Evolutionary conservation across 2,329 filamentous ascomycete species (phyloP), one percentile per base, ranked within the genome.

Genomic region (Venturiaceae sp.): DNA sequence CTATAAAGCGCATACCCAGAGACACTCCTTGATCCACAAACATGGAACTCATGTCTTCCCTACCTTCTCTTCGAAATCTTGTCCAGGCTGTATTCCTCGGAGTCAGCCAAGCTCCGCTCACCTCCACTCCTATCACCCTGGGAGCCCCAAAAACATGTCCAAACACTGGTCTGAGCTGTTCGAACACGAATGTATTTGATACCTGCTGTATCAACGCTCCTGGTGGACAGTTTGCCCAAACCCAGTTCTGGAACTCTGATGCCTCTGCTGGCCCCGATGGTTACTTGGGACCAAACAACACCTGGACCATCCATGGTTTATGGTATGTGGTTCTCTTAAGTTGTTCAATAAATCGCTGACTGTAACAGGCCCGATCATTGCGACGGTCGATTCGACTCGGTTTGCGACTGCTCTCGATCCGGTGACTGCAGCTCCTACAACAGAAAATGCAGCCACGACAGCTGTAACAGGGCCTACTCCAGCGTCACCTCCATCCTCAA

Each of bases 201-300:
- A 55, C 58, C 32, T 60, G 59, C 56, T 60, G 59, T 21, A 28
- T 58, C 16, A 60, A 60, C 46, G 19, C 23, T 14, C 59, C 59
- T 13, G 59, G 59, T 19, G 60, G 60, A 23, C 64, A 66, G 56
- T 60, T 66, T 11, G 32, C 65, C 19, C 62, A 61, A 52, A 63
- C 62, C 2, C 65, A 66, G 39, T 65, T 67, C 58, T 67, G 65
- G 65, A 64, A 66, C 50, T 62, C 64, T 2, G 59, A 62, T 41
- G 64, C 64, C 3, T 60, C 61, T 6, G 64, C 62, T 46, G 59
- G 59, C 3, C 55, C 59, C 3, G 21, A 32, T 13, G 59, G 58
- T 11, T 59, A 59, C 30, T 34, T 59, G 13, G 64, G 65, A 5
- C 64, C 65, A 2, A 58, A 47, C 2, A 58, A 65, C 28, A 37